Conservation (phyloP, 2,329 filamentous ascomycete genomes). For the Elsinoe ampelina region DNA sequence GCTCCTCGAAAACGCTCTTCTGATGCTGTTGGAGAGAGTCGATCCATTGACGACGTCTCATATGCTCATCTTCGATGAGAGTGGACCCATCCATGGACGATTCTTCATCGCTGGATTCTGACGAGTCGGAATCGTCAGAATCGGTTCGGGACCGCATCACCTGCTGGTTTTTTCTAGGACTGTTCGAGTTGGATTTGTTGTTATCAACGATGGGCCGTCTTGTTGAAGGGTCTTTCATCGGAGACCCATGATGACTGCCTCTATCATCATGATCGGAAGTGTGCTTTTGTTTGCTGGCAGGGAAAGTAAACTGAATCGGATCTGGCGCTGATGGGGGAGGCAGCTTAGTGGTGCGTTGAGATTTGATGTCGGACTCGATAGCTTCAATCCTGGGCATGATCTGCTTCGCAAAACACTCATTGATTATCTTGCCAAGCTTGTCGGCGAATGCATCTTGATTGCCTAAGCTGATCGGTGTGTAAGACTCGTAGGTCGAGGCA, state of each 20-base stretch:
- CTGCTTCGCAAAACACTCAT: background rate
- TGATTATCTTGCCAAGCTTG: background rate
- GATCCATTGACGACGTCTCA: slow-evolving; percentile 26
- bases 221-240: too few species aligned
- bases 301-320: too few species aligned
- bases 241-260: too few species aligned
- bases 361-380: too few species aligned
- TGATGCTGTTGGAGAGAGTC: slow-evolving; percentile 32
- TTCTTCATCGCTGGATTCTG: slow-evolving; percentile 18
- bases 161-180: slow-evolving; percentile 7
- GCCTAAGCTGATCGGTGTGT: too few species aligned
- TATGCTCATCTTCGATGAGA: slow-evolving; percentile 16
- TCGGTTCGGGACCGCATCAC: slow-evolving; percentile 11
- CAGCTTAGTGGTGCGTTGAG: too few species aligned
- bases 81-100: slow-evolving; percentile 24
- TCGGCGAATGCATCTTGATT: too few species aligned
- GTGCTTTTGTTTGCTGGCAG: too few species aligned
- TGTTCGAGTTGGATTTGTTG: background rate
- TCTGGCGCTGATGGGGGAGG: too few species aligned
- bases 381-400: background rate
- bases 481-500: too few species aligned
- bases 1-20: slow-evolving; percentile 29
- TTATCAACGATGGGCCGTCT: too few species aligned
- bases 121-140: slow-evolving; percentile 11
- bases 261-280: too few species aligned